Conservation (phyloP, 495 filamentous ascomycete genomes). For the Penicillium cinerascens region DNA sequence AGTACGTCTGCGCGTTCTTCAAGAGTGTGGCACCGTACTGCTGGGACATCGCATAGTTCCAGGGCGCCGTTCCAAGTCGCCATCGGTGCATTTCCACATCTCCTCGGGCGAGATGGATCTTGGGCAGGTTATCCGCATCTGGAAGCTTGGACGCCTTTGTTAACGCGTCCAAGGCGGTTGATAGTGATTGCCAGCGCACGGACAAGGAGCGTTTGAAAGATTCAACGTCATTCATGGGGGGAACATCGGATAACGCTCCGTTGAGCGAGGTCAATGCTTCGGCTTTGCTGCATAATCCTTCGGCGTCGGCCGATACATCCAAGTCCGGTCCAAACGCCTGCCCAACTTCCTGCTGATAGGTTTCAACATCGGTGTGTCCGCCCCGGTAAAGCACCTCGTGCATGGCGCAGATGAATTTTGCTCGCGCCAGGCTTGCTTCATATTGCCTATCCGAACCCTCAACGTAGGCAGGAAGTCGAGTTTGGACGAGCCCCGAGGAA, state of each 20-base stretch:
- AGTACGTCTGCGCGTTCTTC: slow-evolving; percentile 63
- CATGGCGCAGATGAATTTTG: slow-evolving; percentile 50
- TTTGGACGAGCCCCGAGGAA: slow-evolving; percentile 42
- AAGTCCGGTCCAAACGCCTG: slow-evolving; percentile 40
- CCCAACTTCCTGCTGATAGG: slow-evolving; percentile 49
- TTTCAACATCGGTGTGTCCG: slow-evolving; percentile 41
- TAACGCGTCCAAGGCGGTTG: slow-evolving; percentile 44
- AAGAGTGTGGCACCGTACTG: slow-evolving; percentile 49
- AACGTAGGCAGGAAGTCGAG: slow-evolving; percentile 47
- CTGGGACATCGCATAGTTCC: slow-evolving; percentile 42
- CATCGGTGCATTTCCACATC: slow-evolving; percentile 60
- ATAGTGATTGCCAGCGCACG: slow-evolving; percentile 50
- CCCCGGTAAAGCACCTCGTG: slow-evolving; percentile 54
- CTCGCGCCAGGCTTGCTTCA: slow-evolving; percentile 51
- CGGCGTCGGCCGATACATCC: slow-evolving; percentile 42
- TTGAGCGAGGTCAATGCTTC: slow-evolving; percentile 57
- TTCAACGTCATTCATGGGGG: slow-evolving; percentile 27
- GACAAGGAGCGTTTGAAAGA: slow-evolving; percentile 21
- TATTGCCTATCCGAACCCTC: slow-evolving; percentile 41
- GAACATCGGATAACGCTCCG: slow-evolving; percentile 35
- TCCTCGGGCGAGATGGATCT: slow-evolving; percentile 59
- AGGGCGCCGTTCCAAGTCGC: slow-evolving; percentile 48
- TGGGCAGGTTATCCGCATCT: slow-evolving; percentile 49
- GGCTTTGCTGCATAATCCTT: slow-evolving; percentile 53
- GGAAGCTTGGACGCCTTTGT: slow-evolving; percentile 53